phyloP scores from a whole-genome alignment of 805 yeast species.

The Gaillardinia entomophila region DNA sequence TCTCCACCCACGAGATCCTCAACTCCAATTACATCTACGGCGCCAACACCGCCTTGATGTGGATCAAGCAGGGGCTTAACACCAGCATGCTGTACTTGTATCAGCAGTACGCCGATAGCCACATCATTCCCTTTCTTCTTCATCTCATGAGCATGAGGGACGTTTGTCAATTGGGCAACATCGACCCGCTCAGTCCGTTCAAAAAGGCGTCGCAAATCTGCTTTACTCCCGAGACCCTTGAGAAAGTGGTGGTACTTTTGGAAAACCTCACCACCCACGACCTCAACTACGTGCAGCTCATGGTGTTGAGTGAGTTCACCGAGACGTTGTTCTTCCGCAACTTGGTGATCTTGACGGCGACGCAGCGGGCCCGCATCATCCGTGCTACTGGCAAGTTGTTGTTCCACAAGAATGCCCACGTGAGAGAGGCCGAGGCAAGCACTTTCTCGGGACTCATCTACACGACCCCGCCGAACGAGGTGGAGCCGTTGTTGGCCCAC shows the following conservation, averaged over 20 bases:
- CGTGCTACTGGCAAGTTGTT: slow-evolving; percentile 47
- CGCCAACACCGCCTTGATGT: slow-evolving; percentile 58
- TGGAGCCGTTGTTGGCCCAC: slow-evolving; percentile 34
- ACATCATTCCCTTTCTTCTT: slow-evolving; percentile 66
- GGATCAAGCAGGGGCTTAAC: slow-evolving; percentile 49
- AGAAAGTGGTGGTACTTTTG: slow-evolving; percentile 31
- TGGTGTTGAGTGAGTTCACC: slow-evolving; percentile 60
- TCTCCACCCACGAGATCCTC: slow-evolving; percentile 50
- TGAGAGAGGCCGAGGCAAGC: slow-evolving; percentile 65
- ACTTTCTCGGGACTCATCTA: slow-evolving; percentile 81
- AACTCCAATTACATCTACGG: slow-evolving; percentile 58
- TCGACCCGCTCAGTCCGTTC: slow-evolving; percentile 47
- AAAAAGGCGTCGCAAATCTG: slow-evolving; percentile 41
- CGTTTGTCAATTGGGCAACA: slow-evolving; percentile 64
- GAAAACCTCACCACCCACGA: slow-evolving; percentile 26
- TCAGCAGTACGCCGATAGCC: slow-evolving; percentile 41
- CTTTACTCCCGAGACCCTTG: slow-evolving; percentile 14
- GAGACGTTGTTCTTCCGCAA: slow-evolving; percentile 71
- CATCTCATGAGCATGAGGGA: slow-evolving; percentile 65
- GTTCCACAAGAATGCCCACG: slow-evolving; percentile 62
- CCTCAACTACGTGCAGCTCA: slow-evolving; percentile 44
- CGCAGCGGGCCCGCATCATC: slow-evolving; percentile 47
- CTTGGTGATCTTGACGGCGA: slow-evolving; percentile 44
- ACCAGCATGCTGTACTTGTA: slow-evolving; percentile 51
- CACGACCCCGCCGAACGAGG: slow-evolving; percentile 44